Evolutionary conservation across 2,329 filamentous ascomycete genomes (phyloP).

Genomic region (Pseudocercospora eumusae): DNA sequence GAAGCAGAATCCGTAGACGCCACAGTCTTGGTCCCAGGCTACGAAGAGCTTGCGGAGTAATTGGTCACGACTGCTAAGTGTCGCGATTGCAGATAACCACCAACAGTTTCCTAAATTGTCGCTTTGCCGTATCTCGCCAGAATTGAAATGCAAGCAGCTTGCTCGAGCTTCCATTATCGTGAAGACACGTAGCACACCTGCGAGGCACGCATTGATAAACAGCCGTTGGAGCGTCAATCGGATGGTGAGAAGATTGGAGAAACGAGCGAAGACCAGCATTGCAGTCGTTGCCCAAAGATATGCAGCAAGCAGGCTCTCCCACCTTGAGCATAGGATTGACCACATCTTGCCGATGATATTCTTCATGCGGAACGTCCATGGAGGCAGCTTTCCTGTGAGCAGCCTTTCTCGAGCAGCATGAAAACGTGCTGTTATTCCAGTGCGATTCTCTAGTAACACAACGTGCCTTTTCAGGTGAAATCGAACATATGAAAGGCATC

Average conservation of each 20-base stretch:
- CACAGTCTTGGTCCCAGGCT: slow-evolving; percentile 67
- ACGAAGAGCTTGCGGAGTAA: slow-evolving; percentile 73
- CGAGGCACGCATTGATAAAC: background rate
- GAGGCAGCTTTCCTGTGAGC: background rate
- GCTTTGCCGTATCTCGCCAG: slow-evolving; percentile 75
- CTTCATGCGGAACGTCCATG: background rate
- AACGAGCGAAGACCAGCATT: background rate
- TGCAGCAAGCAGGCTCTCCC: background rate
- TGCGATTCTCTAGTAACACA: background rate
- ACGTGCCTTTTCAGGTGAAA: background rate
- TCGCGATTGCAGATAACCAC: slow-evolving; percentile 76
- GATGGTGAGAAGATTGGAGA: background rate
- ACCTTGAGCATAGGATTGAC: background rate
- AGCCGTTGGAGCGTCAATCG: background rate
- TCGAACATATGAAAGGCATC: background rate
- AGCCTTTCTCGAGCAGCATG: background rate
- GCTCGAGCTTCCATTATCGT: slow-evolving; percentile 30
- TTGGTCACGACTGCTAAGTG: slow-evolving; percentile 72
- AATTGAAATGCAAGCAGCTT: slow-evolving; percentile 49
- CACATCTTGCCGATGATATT: background rate
- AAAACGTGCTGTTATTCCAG: background rate
- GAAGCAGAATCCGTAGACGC: slow-evolving; percentile 82
- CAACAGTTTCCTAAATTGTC: slow-evolving; percentile 73
- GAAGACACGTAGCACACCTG: background rate
- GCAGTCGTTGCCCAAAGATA: background rate